phyloP scores from a whole-genome alignment of 2,329 filamentous ascomycete species.

The Cercospora sp. region DNA sequence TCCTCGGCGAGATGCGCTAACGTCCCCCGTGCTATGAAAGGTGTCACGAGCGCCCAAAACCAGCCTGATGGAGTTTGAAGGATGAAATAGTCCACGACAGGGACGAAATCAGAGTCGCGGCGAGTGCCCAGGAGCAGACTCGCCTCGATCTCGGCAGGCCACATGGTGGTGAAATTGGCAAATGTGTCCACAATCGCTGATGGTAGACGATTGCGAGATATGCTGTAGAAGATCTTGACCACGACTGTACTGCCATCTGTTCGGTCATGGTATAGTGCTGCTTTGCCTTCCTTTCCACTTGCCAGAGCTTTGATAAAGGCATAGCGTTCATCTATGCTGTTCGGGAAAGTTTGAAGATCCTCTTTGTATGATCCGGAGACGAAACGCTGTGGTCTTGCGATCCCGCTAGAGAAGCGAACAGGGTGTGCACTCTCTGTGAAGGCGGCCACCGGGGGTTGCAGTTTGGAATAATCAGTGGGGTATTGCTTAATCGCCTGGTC shows the following conservation, averaged over 20 bases:
- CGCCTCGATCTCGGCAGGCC: conserved; percentile 30
- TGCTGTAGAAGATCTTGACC: conserved; percentile 20
- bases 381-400: not conserved
- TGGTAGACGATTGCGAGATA: conserved; percentile 17
- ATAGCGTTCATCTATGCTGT: conserved; percentile 23
- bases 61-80: conserved; percentile 9
- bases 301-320: conserved; percentile 19
- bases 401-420: conserved; percentile 6
- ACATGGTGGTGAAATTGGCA: conserved; percentile 15
- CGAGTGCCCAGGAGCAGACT: conserved; percentile 12
- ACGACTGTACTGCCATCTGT: conserved; percentile 17
- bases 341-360: not conserved
- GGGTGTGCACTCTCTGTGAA: conserved; percentile 2
- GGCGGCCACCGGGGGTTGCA: not conserved
- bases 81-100: conserved; percentile 27
- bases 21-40: conserved; percentile 20
- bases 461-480: conserved; percentile 20
- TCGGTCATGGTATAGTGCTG: conserved; percentile 21
- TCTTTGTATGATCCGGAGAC: not conserved
- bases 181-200: conserved; percentile 8
- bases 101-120: conserved; percentile 15
- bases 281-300: conserved; percentile 23
- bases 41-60: conserved; percentile 26
- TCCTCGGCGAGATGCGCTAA: conserved; percentile 19
- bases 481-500: conserved; percentile 22